Percentiles rank a stretch among this genome's conserved stretches.
These are phyloP conservation scores for Lotmaria passim DNA, from an alignment of 208 protist genomes.

Conservation along the genomic window DNA sequence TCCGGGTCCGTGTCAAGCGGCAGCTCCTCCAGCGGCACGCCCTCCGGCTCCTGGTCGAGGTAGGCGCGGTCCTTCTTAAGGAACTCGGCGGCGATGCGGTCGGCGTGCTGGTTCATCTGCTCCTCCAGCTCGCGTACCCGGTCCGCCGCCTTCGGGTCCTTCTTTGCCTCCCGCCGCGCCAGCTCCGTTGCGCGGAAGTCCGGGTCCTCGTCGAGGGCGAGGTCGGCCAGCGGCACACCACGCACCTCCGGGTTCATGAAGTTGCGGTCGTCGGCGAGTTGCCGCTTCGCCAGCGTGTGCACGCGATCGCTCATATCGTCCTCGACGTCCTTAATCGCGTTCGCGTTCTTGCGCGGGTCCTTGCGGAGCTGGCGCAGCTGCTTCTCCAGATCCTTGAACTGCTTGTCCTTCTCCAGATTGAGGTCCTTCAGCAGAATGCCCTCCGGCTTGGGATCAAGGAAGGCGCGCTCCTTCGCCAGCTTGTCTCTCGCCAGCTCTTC, in stretches of 20 bases:
- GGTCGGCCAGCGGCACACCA: slow-evolving; percentile 45
- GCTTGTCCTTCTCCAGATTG: slow-evolving; percentile 62
- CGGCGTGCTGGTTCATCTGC: slow-evolving; percentile 48
- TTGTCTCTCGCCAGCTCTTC: slow-evolving; percentile 66
- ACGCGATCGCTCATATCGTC: slow-evolving; percentile 50
- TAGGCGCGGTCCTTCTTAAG: slow-evolving; percentile 63
- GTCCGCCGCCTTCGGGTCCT: slow-evolving; percentile 35
- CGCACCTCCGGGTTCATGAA: slow-evolving; percentile 53
- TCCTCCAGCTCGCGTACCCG: slow-evolving; percentile 41
- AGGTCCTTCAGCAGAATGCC: slow-evolving; percentile 73
- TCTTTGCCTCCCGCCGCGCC: slow-evolving; percentile 51
- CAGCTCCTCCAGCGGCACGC: slow-evolving; percentile 62
- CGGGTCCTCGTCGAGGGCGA: slow-evolving; percentile 50
- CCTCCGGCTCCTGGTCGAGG: slow-evolving; percentile 75
- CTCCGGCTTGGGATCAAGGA: slow-evolving; percentile 73
- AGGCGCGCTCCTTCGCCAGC: slow-evolving; percentile 71
- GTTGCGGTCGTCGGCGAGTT: slow-evolving; percentile 40
- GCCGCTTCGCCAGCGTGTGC: slow-evolving; percentile 42
- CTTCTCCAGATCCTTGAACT: slow-evolving; percentile 71
- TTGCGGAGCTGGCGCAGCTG: slow-evolving; percentile 50
- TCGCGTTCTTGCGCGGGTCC: slow-evolving; percentile 49
- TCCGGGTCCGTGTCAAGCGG: slow-evolving; percentile 53
- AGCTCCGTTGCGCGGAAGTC: slow-evolving; percentile 58
- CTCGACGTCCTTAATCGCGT: slow-evolving; percentile 47
- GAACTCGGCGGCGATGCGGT: slow-evolving; percentile 58